Percentiles rank a stretch among this genome's conserved stretches.
Evolutionary conservation across 768 basidiomycete genomes (phyloP).

Genomic region (Boletus barrowsii): DNA sequence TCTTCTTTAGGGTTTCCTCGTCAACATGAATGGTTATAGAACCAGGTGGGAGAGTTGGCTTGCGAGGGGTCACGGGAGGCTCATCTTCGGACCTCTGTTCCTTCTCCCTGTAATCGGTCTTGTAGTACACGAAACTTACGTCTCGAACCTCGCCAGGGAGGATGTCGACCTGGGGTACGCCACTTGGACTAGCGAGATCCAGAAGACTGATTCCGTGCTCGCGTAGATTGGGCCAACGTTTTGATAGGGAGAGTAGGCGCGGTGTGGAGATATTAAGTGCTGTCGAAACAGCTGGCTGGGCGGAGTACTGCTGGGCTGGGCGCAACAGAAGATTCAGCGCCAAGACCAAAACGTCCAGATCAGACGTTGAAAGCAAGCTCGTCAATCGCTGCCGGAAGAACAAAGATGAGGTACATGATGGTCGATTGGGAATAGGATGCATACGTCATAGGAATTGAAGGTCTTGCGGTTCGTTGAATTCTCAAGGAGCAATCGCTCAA

Average conservation of each 20-base stretch:
- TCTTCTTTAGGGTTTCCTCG: constrained; percentile 55
- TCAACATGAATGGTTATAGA: constrained; percentile 62
- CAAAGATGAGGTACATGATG: constrained; percentile 3
- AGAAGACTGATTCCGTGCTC: constrained; percentile 77
- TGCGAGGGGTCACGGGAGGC: constrained; percentile 47
- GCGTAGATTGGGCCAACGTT: constrained; percentile 78
- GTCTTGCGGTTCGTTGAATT: constrained; percentile 98
- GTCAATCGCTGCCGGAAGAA: constrained; percentile 68
- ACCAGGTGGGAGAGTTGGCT: constrained; percentile 40
- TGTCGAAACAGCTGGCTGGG: constrained; percentile 79
- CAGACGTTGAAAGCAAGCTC: constrained; percentile 81
- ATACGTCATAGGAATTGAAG: constrained; percentile 93
- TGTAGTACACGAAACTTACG: constrained; percentile 80
- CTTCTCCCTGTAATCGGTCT: constrained; percentile 50
- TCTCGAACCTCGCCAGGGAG: constrained; percentile 74
- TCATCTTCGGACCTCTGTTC: constrained; percentile 49
- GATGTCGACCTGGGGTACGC: constrained; percentile 50
- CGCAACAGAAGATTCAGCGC: constrained; percentile 85
- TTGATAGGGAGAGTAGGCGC: constrained; percentile 78
- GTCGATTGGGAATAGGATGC: constrained; percentile 30
- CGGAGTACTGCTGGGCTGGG: constrained; percentile 93
- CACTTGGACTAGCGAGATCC: constrained; percentile 62
- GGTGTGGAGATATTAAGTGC: constrained; percentile 78
- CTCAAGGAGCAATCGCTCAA: constrained; percentile 88
- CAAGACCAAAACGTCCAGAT: constrained; percentile 83